These are phyloP conservation scores for Hyphopichia homilentoma DNA, from an alignment of 805 yeast species.

Conservation along the genomic window DNA sequence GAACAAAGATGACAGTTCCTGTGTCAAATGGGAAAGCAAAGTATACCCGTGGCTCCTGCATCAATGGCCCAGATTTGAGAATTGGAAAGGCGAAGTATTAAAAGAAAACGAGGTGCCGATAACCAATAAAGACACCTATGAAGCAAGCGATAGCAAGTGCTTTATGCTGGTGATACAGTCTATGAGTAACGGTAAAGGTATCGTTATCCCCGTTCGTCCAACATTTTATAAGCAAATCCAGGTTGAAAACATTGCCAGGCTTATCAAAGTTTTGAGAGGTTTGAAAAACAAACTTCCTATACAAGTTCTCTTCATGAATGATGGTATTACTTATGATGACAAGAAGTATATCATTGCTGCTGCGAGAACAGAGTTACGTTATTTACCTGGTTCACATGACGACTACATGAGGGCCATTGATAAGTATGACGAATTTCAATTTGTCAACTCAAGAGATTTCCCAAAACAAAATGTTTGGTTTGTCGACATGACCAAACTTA, in stretches of 20 bases:
- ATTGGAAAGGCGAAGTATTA: constrained; percentile 12
- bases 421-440: neutral
- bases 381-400: constrained; percentile 10
- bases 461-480: constrained; percentile 26
- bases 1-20: constrained; percentile 5
- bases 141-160: constrained; percentile 5
- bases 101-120: constrained; percentile 9
- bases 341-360: constrained; percentile 8
- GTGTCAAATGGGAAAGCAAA: constrained; percentile 10
- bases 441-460: constrained; percentile 7
- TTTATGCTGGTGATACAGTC: constrained; percentile 9
- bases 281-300: constrained; percentile 27
- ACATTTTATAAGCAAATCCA: constrained; percentile 8
- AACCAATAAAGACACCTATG: constrained; percentile 4
- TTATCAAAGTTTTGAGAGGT: constrained; percentile 22
- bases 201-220: constrained; percentile 27
- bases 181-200: constrained; percentile 24
- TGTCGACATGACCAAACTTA: constrained; percentile 18
- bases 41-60: constrained; percentile 30
- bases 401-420: constrained; percentile 1
- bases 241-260: constrained; percentile 15
- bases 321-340: constrained; percentile 9
- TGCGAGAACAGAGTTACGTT: constrained; percentile 13
- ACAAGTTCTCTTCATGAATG: constrained; percentile 18
- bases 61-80: constrained; percentile 16